Base-by-base conservation (phyloP, 2,329 filamentous ascomycete species). In the Botrytis aclada region DNA sequence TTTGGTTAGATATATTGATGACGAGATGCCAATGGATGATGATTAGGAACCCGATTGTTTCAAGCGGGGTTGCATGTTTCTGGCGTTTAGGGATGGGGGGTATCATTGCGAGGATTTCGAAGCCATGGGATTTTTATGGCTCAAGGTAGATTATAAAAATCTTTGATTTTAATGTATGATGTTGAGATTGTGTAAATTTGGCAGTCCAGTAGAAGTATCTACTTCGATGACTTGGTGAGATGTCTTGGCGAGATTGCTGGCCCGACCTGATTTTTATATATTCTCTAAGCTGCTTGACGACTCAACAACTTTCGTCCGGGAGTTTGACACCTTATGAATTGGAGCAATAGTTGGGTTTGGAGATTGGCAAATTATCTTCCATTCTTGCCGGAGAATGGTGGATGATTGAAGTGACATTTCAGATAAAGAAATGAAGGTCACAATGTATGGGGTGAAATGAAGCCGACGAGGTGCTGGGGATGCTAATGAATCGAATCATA, bases 11-110 rank as follows among this genome's bases (percentile, higher is more conserved):
- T 98, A 97, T 81, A 97, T 99, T 78, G 96, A 99, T 80, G 96
- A 99, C 81, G 96, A 99, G 84, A 89, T 99, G 85, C 96, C 96
- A 34, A 94, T 93, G 14, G 96, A 98, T 82, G 96, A 99, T 80
- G 96, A 99, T 80, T 98, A 86, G 72, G 34, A 32, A 60, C 6
- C 6, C 10, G 16, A 7, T 41, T 37, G 56, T 69, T 39, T 43
- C 22, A 29, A 2, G 43, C n/a, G 34, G 20, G 20, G 20, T 32
- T 41, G 67, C 25, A 66, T 66, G 58, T 34, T 66, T 34, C 8
- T 58, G 70, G 70, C 62, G 70, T 72, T 72, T 69, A 41, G 63
- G 70, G 32, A 41, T 41, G 51, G 39, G 56, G 56, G 32, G 67
- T 71, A 66, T 66, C 70, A 71, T 65, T 58, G 45, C 60, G 37